phyloP scores from a whole-genome alignment of 305 asterid species.

The Solanum hybrid region DNA sequence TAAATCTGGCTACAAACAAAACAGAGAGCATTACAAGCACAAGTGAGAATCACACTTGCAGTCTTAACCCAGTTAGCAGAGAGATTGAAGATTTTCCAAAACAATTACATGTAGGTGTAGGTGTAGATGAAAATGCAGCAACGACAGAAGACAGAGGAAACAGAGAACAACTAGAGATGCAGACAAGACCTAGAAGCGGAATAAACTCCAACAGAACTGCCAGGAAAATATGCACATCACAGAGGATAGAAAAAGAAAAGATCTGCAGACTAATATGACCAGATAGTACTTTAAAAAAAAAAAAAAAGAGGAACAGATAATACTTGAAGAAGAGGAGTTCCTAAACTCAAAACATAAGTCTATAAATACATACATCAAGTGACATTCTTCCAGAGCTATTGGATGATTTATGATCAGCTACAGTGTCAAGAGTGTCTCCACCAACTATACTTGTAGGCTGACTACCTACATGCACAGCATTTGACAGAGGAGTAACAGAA shows the following conservation, averaged over 20 bases:
- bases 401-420: slow-evolving; percentile 54
- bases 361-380: slow-evolving; percentile 52
- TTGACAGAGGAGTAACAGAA: slow-evolving; percentile 61
- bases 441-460: slow-evolving; percentile 38
- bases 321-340: slow-evolving; percentile 3
- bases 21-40: background rate
- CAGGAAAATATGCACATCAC: background rate
- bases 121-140: background rate
- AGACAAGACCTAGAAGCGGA: background rate
- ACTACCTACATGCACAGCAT: slow-evolving; percentile 36
- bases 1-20: background rate
- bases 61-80: background rate
- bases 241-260: slow-evolving; percentile 1
- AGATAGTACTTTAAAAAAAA: background rate
- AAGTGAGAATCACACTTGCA: background rate
- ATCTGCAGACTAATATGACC: background rate
- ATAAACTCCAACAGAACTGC: slow-evolving; percentile 6
- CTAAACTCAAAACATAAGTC: slow-evolving; percentile 12
- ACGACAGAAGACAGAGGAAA: background rate
- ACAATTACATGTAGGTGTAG: slow-evolving; percentile 1
- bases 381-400: slow-evolving; percentile 64
- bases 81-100: background rate
- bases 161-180: background rate
- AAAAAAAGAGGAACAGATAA: background rate
- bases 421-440: slow-evolving; percentile 44